phyloP scores from a whole-genome alignment of 2,329 filamentous ascomycete species.

The Erysiphe neolycopersici region DNA sequence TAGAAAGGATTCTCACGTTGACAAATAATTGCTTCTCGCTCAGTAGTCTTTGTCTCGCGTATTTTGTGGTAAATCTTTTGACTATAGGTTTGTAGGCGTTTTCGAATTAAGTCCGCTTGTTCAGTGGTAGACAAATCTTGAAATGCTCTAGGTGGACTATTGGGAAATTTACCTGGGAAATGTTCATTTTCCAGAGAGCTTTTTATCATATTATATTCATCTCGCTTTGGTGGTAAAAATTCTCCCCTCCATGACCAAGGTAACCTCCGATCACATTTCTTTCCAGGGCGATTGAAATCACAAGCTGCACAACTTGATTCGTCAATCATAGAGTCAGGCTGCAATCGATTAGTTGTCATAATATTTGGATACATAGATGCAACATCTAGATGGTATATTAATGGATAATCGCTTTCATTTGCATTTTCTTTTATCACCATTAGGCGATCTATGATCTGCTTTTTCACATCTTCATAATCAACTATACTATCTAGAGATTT shows the following conservation, averaged over 20 bases:
- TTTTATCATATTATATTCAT: constrained; percentile 98
- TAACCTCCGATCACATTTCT: constrained; percentile 81
- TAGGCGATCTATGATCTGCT: constrained; percentile 49
- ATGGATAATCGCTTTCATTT: constrained; percentile 57
- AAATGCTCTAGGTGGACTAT: constrained; percentile 45
- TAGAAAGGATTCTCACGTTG: constrained; percentile 97
- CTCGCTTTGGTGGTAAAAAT: constrained; percentile 80
- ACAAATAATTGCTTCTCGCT: constrained; percentile 91
- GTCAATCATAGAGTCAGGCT: constrained; percentile 96
- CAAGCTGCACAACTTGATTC: constrained; percentile 92
- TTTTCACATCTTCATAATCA: constrained; percentile 65
- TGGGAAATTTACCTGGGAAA: constrained; percentile 58
- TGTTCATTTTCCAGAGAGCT: constrained; percentile 74
- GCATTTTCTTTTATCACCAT: constrained; percentile 53
- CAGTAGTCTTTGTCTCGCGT: constrained; percentile 75
- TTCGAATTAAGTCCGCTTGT: constrained; percentile 54
- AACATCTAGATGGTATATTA: constrained; percentile 95
- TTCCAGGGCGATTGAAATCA: constrained; percentile 92
- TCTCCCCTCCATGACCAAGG: constrained; percentile 98
- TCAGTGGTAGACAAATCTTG: constrained; percentile 61
- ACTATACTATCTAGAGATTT: constrained; percentile 53
- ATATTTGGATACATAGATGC: constrained; percentile 99
- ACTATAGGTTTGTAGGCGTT: constrained; percentile 72
- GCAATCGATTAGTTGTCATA: constrained; percentile 95
- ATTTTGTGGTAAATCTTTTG: constrained; percentile 99